These are phyloP conservation scores for Canavalia ensiformis DNA, from an alignment of 306 rosid species.

Conservation along the genomic window DNA sequence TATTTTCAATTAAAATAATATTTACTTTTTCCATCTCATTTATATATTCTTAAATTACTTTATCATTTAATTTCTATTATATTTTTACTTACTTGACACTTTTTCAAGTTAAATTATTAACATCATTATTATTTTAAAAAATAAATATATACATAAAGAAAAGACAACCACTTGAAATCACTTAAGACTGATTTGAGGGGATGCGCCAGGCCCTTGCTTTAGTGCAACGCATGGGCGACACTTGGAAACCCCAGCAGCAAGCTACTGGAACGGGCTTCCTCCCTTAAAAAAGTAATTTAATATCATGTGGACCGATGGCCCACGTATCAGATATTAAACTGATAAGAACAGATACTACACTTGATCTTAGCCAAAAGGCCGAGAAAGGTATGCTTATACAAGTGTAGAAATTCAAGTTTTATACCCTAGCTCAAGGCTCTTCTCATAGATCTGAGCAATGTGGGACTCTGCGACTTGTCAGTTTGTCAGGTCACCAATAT, in stretches of 20 bases:
- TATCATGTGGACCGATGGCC: neutral
- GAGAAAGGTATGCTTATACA: neutral
- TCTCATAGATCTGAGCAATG: no score
- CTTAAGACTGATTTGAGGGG: neutral
- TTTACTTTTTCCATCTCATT: no score
- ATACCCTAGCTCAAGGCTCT: neutral
- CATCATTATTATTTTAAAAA: no score
- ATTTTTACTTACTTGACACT: no score
- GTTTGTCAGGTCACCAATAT: neutral
- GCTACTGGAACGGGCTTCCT: neutral
- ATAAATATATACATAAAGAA: no score
- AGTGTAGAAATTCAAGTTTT: fast-evolving
- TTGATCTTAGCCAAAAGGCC: conserved; percentile 45
- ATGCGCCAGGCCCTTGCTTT: neutral
- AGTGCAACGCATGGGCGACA: conserved; percentile 33
- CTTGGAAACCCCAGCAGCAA: neutral
- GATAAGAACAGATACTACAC: conserved; percentile 50
- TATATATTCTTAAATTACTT: no score
- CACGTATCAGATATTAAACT: conserved; percentile 44
- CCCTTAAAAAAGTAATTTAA: conserved; percentile 24
- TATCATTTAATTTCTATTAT: no score
- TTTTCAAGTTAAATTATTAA: no score
- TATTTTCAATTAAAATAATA: no score
- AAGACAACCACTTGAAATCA: no score
- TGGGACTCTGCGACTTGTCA: no score